A percentile compares a stretch with the other conserved stretches of the same genome.
Evolutionary conservation across 2,329 filamentous ascomycete species (phyloP).

Genomic region (Chaetomium olivaceum): DNA sequence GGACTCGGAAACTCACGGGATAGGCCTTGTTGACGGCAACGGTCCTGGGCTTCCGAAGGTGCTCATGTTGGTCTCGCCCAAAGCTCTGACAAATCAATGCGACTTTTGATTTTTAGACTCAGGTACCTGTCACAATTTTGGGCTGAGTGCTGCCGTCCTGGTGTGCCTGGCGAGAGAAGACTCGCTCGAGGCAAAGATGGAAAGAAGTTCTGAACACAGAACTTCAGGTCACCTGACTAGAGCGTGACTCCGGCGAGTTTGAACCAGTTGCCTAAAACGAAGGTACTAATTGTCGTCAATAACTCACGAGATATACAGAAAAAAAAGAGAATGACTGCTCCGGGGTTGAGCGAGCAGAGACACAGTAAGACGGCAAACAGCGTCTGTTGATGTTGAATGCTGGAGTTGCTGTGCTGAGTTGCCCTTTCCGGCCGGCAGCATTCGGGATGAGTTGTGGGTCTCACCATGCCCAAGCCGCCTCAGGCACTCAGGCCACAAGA

Average conservation of each 20-base stretch:
- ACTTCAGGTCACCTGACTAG: slow-evolving; percentile 3
- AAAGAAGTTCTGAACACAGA: too few species aligned
- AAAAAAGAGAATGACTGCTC: not conserved
- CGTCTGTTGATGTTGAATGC: not conserved
- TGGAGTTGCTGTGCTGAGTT: too few species aligned
- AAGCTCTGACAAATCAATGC: not conserved
- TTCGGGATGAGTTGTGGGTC: not conserved
- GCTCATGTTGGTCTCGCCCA: slow-evolving; percentile 32
- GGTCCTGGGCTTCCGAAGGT: slow-evolving; percentile 38
- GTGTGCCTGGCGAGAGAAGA: not conserved
- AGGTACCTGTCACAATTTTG: not conserved
- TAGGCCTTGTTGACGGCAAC: slow-evolving; percentile 37
- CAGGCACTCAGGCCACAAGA: slow-evolving; percentile 8
- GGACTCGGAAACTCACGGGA: slow-evolving; percentile 36
- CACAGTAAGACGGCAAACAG: not conserved
- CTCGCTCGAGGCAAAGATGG: not conserved
- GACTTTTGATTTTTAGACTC: too few species aligned
- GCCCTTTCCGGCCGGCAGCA: not conserved
- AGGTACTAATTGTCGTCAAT: not conserved
- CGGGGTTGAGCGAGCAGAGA: not conserved
- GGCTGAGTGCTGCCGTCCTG: not conserved
- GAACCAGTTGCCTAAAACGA: not conserved
- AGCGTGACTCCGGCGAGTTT: too few species aligned
- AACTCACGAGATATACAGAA: not conserved
- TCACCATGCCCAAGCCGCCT: not conserved